A percentile compares a stretch with the other conserved stretches of the same genome.
These are phyloP conservation scores for Hanseniaspora pseudoguilliermondii DNA, from an alignment of 805 yeast species.

Conservation along the genomic window DNA sequence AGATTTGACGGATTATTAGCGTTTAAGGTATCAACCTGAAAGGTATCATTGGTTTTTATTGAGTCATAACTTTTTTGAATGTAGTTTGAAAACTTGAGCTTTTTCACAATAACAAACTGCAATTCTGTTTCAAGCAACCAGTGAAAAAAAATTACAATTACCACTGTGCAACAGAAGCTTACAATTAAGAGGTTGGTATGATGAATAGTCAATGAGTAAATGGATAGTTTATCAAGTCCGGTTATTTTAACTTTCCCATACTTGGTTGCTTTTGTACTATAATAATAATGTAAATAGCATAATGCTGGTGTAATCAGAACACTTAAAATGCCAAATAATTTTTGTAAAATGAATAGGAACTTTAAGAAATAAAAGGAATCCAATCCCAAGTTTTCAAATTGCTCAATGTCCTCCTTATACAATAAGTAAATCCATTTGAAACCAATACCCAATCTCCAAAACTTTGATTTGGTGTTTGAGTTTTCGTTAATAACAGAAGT, in stretches of 20 bases:
- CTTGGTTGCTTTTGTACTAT: neutral
- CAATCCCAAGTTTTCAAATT: constrained; percentile 43
- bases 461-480: neutral
- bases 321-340: constrained; percentile 42
- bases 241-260: constrained; percentile 14
- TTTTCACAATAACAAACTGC: constrained; percentile 35
- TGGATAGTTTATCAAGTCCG: constrained; percentile 58
- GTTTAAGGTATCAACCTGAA: constrained; percentile 16
- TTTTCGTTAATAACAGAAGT: neutral
- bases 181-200: constrained; percentile 40
- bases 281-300: constrained; percentile 44
- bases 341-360: constrained; percentile 39
- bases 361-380: constrained; percentile 68
- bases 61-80: constrained; percentile 19
- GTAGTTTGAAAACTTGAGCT: constrained; percentile 31
- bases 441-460: constrained; percentile 24
- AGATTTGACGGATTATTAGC: constrained; percentile 31
- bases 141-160: constrained; percentile 47
- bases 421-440: constrained; percentile 46
- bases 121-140: constrained; percentile 46
- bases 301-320: constrained; percentile 44
- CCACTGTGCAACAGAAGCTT: constrained; percentile 49
- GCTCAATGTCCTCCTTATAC: constrained; percentile 27
- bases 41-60: constrained; percentile 18
- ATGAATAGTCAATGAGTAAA: constrained; percentile 51